Percentiles rank a stretch among this genome's conserved stretches.
These are phyloP conservation scores for Fusarium floridanum DNA, from an alignment of 2,329 filamentous ascomycete species.

Conservation along the genomic window DNA sequence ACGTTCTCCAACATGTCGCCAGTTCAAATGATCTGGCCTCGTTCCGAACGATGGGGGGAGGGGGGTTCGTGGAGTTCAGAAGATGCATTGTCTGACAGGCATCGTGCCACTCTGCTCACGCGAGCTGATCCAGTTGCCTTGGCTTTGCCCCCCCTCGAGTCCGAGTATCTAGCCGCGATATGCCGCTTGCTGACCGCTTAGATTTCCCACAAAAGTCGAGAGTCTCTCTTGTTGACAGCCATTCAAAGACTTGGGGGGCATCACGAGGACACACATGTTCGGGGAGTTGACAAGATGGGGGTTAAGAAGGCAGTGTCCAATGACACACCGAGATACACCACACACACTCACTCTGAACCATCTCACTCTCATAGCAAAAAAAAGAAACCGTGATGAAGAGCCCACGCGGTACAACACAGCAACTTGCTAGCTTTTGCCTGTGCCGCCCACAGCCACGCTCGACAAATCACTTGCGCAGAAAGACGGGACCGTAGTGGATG, in stretches of 20 bases:
- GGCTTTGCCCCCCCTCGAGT: not conserved
- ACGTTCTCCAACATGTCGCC: not conserved
- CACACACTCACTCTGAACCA: not conserved
- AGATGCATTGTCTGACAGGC: not conserved
- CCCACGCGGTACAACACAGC: slow-evolving; percentile 25
- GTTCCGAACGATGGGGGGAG: not conserved
- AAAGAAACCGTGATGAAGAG: slow-evolving; percentile 19
- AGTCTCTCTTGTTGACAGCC: not conserved
- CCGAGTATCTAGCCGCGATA: not conserved
- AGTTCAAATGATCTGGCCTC: not conserved
- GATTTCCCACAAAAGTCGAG: not conserved
- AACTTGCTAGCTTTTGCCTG: not conserved
- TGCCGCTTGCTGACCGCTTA: slow-evolving; percentile 5
- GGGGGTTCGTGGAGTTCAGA: not conserved
- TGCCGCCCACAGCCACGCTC: not conserved
- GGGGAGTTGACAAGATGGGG: not conserved
- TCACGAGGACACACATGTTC: slow-evolving; percentile 21
- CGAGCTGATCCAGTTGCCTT: slow-evolving; percentile 7
- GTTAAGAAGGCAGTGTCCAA: not conserved
- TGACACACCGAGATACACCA: not conserved
- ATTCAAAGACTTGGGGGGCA: not conserved
- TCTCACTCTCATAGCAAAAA: not conserved
- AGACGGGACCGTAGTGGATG: not conserved
- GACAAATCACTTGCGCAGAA: slow-evolving; percentile 11
- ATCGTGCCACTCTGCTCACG: slow-evolving; percentile 22